phyloP scores from a whole-genome alignment of 2,329 filamentous ascomycete species.

The Bipolaris sorokiniana region DNA sequence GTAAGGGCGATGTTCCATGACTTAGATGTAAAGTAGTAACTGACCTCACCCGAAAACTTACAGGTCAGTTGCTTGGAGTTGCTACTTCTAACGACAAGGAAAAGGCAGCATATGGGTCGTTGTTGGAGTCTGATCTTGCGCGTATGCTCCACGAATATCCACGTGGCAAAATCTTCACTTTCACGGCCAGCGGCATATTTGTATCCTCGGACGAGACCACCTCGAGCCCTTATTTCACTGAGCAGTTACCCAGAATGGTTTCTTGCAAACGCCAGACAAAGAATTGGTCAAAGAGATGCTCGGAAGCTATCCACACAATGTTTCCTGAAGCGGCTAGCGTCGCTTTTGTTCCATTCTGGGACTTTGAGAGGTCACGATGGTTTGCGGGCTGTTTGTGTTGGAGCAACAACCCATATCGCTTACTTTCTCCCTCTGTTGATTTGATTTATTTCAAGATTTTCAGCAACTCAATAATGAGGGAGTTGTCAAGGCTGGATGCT shows the following conservation, averaged over 20 bases:
- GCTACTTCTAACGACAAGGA: constrained; percentile 16
- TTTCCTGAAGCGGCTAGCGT: constrained; percentile 50
- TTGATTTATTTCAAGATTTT: constrained; percentile 47
- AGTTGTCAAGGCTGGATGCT: constrained; percentile 61
- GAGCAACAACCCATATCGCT: constrained; percentile 38
- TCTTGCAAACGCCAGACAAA: constrained; percentile 10
- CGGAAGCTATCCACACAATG: constrained; percentile 58
- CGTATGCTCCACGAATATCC: constrained; percentile 34
- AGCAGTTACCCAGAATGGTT: background rate
- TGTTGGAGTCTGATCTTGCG: constrained; percentile 31
- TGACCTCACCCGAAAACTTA: background rate
- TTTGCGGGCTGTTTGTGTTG: constrained; percentile 47
- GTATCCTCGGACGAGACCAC: constrained; percentile 30
- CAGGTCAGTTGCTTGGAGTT: constrained; percentile 32
- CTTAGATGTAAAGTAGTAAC: background rate
- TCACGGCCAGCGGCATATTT: constrained; percentile 19
- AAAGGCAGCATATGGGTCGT: constrained; percentile 9
- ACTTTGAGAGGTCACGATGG: constrained; percentile 47
- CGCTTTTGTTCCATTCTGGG: constrained; percentile 50
- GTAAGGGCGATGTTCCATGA: constrained; percentile 2
- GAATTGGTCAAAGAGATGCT: constrained; percentile 37
- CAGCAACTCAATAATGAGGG: constrained; percentile 61
- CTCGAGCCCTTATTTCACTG: constrained; percentile 3
- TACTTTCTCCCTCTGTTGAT: constrained; percentile 39
- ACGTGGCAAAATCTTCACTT: constrained; percentile 37